Evolutionary conservation across 331 rosid species (phyloP), one percentile per base, ranked within the genome.

Genomic region (Dryas integrifolia): DNA sequence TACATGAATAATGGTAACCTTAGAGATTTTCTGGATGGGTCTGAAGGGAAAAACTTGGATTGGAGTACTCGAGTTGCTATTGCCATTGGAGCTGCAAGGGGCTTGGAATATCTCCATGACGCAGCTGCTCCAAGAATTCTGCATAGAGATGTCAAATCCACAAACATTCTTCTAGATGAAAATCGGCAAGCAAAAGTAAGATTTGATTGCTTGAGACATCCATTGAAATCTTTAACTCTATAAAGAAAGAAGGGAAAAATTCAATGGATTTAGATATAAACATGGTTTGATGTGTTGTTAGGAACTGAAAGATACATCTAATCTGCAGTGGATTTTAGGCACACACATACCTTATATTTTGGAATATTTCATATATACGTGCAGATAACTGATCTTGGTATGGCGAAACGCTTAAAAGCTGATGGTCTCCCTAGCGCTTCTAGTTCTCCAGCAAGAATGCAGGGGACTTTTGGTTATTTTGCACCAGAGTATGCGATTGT

Each of bases 121-220:
- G 97, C 99, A 58, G 99, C 97, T 77, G 99, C 96, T 79, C 99
- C 99, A 62, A 89, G 87, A 83, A 87, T 95, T 78, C 88, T 95
- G 64, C 97, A 95, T 77, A 84, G 97, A 74, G 97, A 95, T 85
- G 96, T 95, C 72, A 95, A 92, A 83, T 95, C 99, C 52, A 88
- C 97, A 43, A 95, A 95, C 86, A 95, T 95, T 87, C 97, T 95
- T 82, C 86, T 95, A 48, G 99, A 92, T 79, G 86, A 86, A 72
- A 85, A 86, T 80, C 88, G 88, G 91, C 90, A 77, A 70, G 97
- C 97, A 72, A 95, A 89, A 79, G 99, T 89, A 86, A 16, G 86
- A 73, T 52, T 76, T 62, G 51, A 63, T 81, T n/a, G 24, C 71
- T 72, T 62, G 49, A 58, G 64, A 50, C 38, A 53, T 70, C 8